Percentiles rank a stretch among this genome's conserved stretches.
Conservation (phyloP, 768 basidiomycete species). For the Macrolepiota dolichaula region DNA sequence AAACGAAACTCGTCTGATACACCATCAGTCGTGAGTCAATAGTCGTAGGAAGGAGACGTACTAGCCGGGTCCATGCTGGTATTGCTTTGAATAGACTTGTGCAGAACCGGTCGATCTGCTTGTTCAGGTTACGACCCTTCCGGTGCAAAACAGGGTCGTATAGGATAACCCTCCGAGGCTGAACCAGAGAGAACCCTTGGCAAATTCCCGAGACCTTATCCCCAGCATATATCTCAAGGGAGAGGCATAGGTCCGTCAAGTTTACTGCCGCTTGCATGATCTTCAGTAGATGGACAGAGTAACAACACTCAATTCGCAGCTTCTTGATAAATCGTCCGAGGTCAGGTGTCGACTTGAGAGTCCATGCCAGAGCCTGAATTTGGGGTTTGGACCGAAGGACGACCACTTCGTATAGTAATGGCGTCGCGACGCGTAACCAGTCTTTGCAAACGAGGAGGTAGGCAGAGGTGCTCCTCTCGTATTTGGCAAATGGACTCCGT, state of each 20-base stretch:
- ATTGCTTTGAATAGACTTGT: background rate
- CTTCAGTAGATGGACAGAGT: background rate
- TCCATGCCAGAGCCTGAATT: constrained; percentile 19
- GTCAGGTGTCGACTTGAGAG: constrained; percentile 10
- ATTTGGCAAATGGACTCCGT: constrained; percentile 14
- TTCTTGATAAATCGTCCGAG: constrained; percentile 20
- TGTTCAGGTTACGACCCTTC: background rate
- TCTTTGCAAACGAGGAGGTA: constrained; percentile 21
- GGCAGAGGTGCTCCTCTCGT: constrained; percentile 16
- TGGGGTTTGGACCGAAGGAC: constrained; percentile 24
- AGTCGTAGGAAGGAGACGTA: background rate
- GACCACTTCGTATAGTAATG: constrained; percentile 23
- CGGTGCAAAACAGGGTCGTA: background rate
- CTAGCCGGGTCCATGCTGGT: background rate
- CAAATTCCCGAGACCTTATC: constrained; percentile 3
- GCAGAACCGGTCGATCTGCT: background rate
- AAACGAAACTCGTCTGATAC: background rate
- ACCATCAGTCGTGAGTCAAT: background rate
- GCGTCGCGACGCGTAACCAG: constrained; percentile 24
- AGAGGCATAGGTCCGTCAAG: constrained; percentile 2
- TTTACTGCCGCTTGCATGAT: background rate
- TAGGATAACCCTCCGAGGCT: background rate
- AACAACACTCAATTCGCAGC: constrained; percentile 22
- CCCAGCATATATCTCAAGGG: background rate
- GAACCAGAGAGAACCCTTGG: background rate